Evolutionary conservation across 2,329 filamentous ascomycete genomes (phyloP), one percentile per base, ranked within the genome.

Genomic region (Xylariaceae sp.): DNA sequence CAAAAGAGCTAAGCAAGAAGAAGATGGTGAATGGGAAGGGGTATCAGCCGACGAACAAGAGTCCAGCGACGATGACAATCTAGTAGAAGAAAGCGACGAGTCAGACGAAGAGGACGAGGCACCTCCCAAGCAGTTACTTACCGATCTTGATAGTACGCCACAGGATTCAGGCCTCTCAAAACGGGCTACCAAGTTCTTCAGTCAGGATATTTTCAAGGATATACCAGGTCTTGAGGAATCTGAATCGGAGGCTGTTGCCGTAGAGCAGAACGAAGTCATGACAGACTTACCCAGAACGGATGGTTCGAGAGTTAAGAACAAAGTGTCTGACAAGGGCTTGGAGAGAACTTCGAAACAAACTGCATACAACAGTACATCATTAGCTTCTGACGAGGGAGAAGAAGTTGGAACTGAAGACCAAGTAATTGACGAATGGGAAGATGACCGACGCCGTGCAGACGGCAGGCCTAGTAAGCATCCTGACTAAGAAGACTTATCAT

Each of bases 1-100:
- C 3, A 99, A 97, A 77, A 91, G 91, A 69, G 88, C 91, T 6
- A 84, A 92, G 48, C 86, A 89, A 67, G 85, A 91, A 58, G 85
- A 89, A 46, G 91, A 95, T 53, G 92, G 91, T 11, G 92, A 96
- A 68, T 99, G 92, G 87, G 89, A 95, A 63, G 94, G 94, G 1
- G 85, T 97, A 55, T 95, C 90, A 18, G 84, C 80, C 9, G 83
- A 82, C 39, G 82, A 83, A 51, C 75, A 81, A n/a, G 74, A 75
- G 23, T 79, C 78, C 13, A 83, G 81, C 57, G 83, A 86, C 48
- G 81, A 83, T 33, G 80, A 77, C n/a, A 75, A 80, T 41, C 72
- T 86, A 13, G 44, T 60, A 16, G 82, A 88, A 39, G 79, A 83
- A 43, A 85, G 84, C 58, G 83, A 81, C 50, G 84, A 85, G n/a